These are phyloP conservation scores for Dendrostoma leiphaemia DNA, from an alignment of 2,329 filamentous ascomycete genomes.

Conservation along the genomic window DNA sequence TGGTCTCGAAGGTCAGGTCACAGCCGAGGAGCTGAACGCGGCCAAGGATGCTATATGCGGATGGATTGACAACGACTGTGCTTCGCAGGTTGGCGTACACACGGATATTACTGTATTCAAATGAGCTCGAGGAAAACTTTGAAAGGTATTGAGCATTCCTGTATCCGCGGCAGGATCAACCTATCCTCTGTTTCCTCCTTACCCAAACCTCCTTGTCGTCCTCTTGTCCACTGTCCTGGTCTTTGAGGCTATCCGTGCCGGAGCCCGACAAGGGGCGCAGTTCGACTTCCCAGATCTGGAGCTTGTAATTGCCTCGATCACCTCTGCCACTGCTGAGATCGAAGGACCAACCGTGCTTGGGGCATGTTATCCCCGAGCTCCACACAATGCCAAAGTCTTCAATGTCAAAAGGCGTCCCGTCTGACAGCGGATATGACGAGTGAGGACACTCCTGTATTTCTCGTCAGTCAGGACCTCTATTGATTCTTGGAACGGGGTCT, in stretches of 20 bases:
- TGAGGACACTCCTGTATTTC: conserved; percentile 13
- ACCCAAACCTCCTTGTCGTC: conserved; percentile 16
- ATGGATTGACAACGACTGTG: neutral
- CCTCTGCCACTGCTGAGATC: conserved; percentile 12
- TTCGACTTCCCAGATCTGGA: conserved; percentile 18
- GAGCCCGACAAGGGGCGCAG: conserved; percentile 1
- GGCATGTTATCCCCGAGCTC: conserved; percentile 17
- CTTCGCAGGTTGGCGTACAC: neutral
- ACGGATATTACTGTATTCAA: neutral
- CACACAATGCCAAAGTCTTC: conserved; percentile 19
- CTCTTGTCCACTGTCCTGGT: no score
- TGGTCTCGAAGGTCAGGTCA: neutral
- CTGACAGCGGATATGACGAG: conserved; percentile 18
- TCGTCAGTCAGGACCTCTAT: neutral
- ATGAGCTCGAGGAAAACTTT: neutral
- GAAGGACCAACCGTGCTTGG: conserved; percentile 18
- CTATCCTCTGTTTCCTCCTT: conserved; percentile 17
- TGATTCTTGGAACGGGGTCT: no score
- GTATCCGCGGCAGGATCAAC: no score
- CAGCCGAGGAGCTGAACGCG: neutral
- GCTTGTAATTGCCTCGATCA: conserved; percentile 15
- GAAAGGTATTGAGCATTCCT: no score
- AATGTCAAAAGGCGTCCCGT: conserved; percentile 17
- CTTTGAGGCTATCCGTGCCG: neutral
- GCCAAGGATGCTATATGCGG: neutral